Conservation (phyloP, 2,329 filamentous ascomycete genomes). For the Ophiostoma sp. region DNA sequence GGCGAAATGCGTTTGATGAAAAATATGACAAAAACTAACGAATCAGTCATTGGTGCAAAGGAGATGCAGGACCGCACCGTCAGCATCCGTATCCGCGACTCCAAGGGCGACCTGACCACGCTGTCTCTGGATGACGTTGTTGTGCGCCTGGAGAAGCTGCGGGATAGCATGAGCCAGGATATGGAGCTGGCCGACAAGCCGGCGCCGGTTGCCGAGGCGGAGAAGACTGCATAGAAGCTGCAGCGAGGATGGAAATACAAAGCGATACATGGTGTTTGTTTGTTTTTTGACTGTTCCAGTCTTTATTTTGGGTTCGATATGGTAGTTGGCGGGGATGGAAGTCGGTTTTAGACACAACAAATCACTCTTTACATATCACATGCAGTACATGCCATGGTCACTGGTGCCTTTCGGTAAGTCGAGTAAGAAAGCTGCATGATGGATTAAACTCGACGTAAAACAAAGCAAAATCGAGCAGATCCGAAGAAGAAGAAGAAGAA, state of each 20-base stretch:
- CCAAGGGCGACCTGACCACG: slow-evolving; percentile 27
- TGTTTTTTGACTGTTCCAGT: neutral
- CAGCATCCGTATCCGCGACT: slow-evolving; percentile 29
- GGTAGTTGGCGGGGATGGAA: neutral
- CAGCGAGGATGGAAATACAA: neutral
- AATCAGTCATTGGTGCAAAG: slow-evolving; percentile 27
- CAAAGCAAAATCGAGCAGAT: neutral
- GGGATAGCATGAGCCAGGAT: slow-evolving; percentile 22
- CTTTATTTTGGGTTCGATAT: neutral
- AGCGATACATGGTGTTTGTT: neutral
- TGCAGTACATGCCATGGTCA: no score
- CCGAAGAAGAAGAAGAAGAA: neutral
- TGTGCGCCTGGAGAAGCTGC: slow-evolving; percentile 23
- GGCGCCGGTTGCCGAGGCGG: neutral
- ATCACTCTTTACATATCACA: no score
- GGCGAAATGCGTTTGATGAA: no score
- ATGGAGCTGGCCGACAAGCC: slow-evolving; percentile 23
- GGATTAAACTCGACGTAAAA: no score
- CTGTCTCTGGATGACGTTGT: slow-evolving; percentile 26
- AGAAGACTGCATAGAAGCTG: neutral
- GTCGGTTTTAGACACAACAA: neutral
- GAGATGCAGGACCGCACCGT: slow-evolving; percentile 29
- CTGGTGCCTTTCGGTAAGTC: neutral
- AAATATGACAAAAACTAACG: neutral
- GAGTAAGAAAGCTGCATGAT: neutral